Conservation (phyloP, 2,329 filamentous ascomycete genomes). For the Ophidiomyces ophidiicola region DNA sequence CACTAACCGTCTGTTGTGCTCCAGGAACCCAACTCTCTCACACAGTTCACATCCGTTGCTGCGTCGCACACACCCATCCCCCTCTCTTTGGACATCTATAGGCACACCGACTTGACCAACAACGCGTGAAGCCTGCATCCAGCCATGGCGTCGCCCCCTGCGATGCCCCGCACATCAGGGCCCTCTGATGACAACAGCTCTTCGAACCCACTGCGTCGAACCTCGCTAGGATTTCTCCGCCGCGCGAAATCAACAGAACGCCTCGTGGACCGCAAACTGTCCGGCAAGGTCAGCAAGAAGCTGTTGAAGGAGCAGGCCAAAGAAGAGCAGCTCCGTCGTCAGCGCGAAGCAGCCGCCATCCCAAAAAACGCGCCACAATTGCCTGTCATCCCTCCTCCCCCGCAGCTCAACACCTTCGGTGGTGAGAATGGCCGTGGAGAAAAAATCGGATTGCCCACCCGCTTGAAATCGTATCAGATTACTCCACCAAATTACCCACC, state of each 20-base stretch:
- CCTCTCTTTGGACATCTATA: too few species aligned
- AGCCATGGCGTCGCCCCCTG: slow-evolving; percentile 9
- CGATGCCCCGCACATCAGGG: slow-evolving; percentile 7
- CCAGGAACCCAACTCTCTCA: background rate
- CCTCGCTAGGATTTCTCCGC: slow-evolving; percentile 49
- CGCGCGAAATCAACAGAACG: slow-evolving; percentile 55
- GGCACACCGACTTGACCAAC: background rate
- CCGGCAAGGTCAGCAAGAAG: slow-evolving; percentile 27
- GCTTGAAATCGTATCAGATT: slow-evolving; percentile 23
- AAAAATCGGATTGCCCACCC: slow-evolving; percentile 46
- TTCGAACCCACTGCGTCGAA: slow-evolving; percentile 27
- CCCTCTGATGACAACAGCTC: slow-evolving; percentile 6
- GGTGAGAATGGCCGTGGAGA: slow-evolving; percentile 52
- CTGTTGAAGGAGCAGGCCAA: slow-evolving; percentile 28
- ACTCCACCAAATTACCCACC: slow-evolving; percentile 17
- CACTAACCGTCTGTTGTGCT: background rate
- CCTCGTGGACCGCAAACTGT: slow-evolving; percentile 42
- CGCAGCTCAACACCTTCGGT: slow-evolving; percentile 45
- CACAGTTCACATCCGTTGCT: too few species aligned
- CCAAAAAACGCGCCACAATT: slow-evolving; percentile 48
- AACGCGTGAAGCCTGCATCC: background rate
- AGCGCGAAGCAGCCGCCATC: slow-evolving; percentile 44
- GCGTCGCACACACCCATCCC: too few species aligned
- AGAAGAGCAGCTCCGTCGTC: slow-evolving; percentile 43
- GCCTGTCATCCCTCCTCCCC: slow-evolving; percentile 36